Base-by-base conservation (phyloP, 164 flowering plant genomes). In the Berberis thunbergii region DNA sequence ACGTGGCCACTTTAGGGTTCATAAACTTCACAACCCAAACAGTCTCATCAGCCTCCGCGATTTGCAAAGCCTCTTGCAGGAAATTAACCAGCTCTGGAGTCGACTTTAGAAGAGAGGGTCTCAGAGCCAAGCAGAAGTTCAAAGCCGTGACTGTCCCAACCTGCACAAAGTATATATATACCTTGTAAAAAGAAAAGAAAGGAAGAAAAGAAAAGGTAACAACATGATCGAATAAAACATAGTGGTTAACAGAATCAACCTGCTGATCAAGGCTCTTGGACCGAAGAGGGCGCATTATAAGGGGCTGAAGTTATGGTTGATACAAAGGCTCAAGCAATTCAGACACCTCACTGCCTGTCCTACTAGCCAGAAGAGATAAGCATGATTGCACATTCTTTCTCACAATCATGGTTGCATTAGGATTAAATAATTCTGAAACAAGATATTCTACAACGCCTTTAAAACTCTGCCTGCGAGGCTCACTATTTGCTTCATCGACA, bases 281-380 rank as follows among this genome's bases (percentile, higher is more conserved):
- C 60, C 97, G 84, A 7, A 95, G 87, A 12, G 97, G 83, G 2
- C 98, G 86, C 79, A 75, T 64, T 39, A 95, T 76, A 67, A 95
- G 95, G 66, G 99, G 97, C 79, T 91, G 99, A 70, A 91, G 88
- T 71, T 86, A 76, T 70, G 94, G 85, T 46, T 86, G 98, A 65
- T 95, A 86, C 67, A 87, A 62, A 64, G 89, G 86, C 72, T 91
- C 97, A 67, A 91, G 96, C 72, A 95, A 74, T 74, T 91, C 98
- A 65, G 99, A 86, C 3, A 95, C 97, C 80, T 91, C 99, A 73
- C 97, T 91, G 11, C 97, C 97, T 43, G 97, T 91, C 72, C 98
- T 79, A 79, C 88, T 91, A 57, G 99, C 99, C 80, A 95, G 75
- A 75, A 95, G 87, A 41, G 92, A 83, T 75, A 95, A 86, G 72